These are phyloP conservation scores for Nephromyces sp. DNA, from an alignment of 169 alveolate species.

Conservation along the genomic window DNA sequence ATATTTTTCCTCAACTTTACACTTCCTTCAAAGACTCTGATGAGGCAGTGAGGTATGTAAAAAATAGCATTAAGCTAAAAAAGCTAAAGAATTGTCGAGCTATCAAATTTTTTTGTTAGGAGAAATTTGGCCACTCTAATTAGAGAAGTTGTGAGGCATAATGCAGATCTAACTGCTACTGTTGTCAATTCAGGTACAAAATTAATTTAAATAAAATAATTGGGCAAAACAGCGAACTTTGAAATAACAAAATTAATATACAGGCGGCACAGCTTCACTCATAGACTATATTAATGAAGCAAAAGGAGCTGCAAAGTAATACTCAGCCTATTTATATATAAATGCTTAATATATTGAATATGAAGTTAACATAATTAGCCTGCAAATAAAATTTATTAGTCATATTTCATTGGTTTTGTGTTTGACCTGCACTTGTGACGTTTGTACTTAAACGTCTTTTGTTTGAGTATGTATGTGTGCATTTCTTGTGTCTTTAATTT, in stretches of 20 bases:
- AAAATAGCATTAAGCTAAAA: background rate
- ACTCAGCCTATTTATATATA: background rate
- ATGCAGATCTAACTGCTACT: slow-evolving; percentile 75
- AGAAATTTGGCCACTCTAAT: slow-evolving; percentile 86
- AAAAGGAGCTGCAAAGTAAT: slow-evolving; percentile 66
- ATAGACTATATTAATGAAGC: slow-evolving; percentile 82
- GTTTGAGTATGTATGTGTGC: background rate
- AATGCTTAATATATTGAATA: background rate
- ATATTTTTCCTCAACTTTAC: slow-evolving; percentile 79
- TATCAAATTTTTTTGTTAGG: slow-evolving; percentile 35
- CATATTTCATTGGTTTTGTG: background rate
- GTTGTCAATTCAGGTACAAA: slow-evolving; percentile 63
- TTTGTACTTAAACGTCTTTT: background rate
- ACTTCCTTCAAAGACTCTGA: slow-evolving; percentile 77
- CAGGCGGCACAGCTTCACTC: slow-evolving; percentile 85
- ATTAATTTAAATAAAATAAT: background rate
- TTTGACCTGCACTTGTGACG: background rate
- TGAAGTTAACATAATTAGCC: background rate
- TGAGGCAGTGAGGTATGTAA: slow-evolving; percentile 28
- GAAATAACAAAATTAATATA: too few species aligned
- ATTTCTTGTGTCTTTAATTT: background rate
- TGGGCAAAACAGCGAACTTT: background rate
- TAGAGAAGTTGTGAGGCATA: slow-evolving; percentile 80
- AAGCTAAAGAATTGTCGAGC: background rate
- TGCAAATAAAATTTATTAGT: background rate